phyloP scores from a whole-genome alignment of 2,329 filamentous ascomycete genomes.

The Venturia carpophila region DNA sequence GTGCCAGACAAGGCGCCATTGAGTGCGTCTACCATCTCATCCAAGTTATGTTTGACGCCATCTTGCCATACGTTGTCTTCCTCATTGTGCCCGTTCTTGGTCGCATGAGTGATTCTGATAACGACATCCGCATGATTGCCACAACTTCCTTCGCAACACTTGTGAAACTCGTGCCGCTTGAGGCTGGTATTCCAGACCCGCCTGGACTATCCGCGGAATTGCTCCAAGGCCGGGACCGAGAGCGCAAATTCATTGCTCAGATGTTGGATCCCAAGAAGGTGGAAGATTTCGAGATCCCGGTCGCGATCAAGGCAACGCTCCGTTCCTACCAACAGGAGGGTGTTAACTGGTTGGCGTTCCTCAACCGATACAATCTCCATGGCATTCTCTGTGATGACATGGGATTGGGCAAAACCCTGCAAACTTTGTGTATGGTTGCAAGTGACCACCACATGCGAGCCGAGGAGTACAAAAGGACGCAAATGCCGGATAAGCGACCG shows the following conservation, averaged over 20 bases:
- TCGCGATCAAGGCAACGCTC: conserved; percentile 92
- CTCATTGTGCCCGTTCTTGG: conserved; percentile 94
- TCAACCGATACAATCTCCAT: conserved; percentile 96
- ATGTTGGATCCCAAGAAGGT: conserved; percentile 96
- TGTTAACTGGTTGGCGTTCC: conserved; percentile 96
- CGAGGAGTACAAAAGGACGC: conserved; percentile 79
- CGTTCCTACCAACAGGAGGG: conserved; percentile 97
- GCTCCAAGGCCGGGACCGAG: conserved; percentile 81
- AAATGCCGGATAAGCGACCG: conserved; percentile 66
- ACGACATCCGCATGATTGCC: conserved; percentile 85
- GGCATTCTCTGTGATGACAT: conserved; percentile 99
- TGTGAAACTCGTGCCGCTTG: conserved; percentile 92
- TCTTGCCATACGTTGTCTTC: conserved; percentile 97
- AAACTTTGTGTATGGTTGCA: conserved; percentile 95
- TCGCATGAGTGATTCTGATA: conserved; percentile 96
- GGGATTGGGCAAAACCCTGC: conserved; percentile 95
- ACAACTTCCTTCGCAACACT: conserved; percentile 96
- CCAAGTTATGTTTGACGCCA: conserved; percentile 93
- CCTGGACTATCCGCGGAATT: conserved; percentile 85
- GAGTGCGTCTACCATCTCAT: conserved; percentile 96
- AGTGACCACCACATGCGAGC: conserved; percentile 93
- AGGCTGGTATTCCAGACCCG: conserved; percentile 94
- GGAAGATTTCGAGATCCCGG: conserved; percentile 85
- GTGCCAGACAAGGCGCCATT: conserved; percentile 84
- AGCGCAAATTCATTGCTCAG: conserved; percentile 93